A percentile compares a stretch with the other conserved stretches of the same genome.
Evolutionary conservation across 2,329 filamentous ascomycete genomes (phyloP).

Genomic region (Lasiodiplodia citricola): DNA sequence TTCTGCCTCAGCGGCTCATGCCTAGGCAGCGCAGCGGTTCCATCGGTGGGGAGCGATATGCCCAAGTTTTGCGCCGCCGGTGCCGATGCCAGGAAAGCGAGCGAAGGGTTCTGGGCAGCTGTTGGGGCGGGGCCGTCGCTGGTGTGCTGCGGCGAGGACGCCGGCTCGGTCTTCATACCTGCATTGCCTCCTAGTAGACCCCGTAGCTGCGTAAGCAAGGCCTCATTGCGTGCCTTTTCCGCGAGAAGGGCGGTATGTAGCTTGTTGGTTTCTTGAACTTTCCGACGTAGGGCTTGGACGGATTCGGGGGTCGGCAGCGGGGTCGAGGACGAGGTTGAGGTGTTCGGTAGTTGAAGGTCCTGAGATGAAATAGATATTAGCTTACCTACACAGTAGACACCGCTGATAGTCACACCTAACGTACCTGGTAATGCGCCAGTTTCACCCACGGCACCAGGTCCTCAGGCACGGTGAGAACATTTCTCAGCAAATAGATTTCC

Average conservation of each 20-base stretch:
- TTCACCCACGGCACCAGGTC: constrained; percentile 79
- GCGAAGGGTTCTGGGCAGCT: constrained; percentile 33
- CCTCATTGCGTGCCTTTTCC: constrained; percentile 74
- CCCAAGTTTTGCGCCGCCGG: constrained; percentile 54
- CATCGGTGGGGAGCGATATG: constrained; percentile 40
- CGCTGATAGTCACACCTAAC: neutral
- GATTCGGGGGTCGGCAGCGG: constrained; percentile 65
- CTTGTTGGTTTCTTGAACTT: constrained; percentile 78
- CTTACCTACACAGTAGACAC: neutral
- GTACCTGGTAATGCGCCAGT: constrained; percentile 82
- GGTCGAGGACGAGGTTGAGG: constrained; percentile 31
- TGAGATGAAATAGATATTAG: neutral
- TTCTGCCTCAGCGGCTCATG: constrained; percentile 64
- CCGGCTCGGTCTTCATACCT: constrained; percentile 40
- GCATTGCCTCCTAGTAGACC: constrained; percentile 54
- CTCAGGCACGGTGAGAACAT: constrained; percentile 61
- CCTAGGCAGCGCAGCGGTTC: constrained; percentile 46
- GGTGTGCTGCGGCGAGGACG: constrained; percentile 56
- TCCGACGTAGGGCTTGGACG: constrained; percentile 73
- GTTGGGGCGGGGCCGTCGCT: constrained; percentile 38
- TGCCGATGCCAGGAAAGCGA: constrained; percentile 63
- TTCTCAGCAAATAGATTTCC: constrained; percentile 83
- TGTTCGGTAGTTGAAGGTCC: neutral
- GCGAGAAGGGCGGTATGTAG: constrained; percentile 72
- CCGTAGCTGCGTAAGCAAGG: constrained; percentile 69